A percentile compares a stretch with the other conserved stretches of the same genome.
Evolutionary conservation across 1,139 yeast species (phyloP).

Genomic region (Geotrichum reessii): DNA sequence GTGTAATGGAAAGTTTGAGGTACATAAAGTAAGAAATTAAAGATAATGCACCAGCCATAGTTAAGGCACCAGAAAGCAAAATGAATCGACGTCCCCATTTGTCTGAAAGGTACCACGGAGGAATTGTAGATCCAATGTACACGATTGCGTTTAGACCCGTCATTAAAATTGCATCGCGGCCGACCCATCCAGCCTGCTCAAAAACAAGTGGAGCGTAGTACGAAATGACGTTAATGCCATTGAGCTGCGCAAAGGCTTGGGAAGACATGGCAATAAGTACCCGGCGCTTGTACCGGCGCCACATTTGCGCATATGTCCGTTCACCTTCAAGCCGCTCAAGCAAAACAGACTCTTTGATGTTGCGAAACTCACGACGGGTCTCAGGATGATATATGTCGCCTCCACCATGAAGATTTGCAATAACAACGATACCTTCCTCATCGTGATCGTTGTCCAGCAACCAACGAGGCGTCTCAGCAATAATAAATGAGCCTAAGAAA

Average conservation of each 20-base stretch:
- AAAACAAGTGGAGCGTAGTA: slow-evolving; percentile 92
- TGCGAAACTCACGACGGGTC: slow-evolving; percentile 66
- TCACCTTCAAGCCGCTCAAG: slow-evolving; percentile 76
- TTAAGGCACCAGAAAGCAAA: slow-evolving; percentile 65
- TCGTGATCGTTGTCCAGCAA: slow-evolving; percentile 81
- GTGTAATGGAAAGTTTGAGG: slow-evolving; percentile 55
- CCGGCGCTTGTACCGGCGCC: slow-evolving; percentile 62
- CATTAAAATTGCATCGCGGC: slow-evolving; percentile 82
- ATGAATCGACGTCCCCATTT: slow-evolving; percentile 87
- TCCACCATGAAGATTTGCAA: slow-evolving; percentile 72
- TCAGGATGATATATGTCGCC: slow-evolving; percentile 49
- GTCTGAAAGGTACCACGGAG: slow-evolving; percentile 90
- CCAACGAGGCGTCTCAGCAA: slow-evolving; percentile 91
- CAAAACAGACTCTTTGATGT: slow-evolving; percentile 75
- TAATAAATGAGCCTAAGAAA: slow-evolving; percentile 64
- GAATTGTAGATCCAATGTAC: slow-evolving; percentile 69
- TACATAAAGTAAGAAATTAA: slow-evolving; percentile 62
- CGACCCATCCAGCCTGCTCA: slow-evolving; percentile 93
- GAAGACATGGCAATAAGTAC: slow-evolving; percentile 88
- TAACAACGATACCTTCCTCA: slow-evolving; percentile 77
- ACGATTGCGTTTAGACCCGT: slow-evolving; percentile 83
- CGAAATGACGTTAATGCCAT: slow-evolving; percentile 87
- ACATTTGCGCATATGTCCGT: slow-evolving; percentile 63
- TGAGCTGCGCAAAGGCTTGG: slow-evolving; percentile 85
- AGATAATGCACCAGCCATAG: slow-evolving; percentile 69